Conservation (phyloP, 371 early-diverging fungal genomes). For the Coemansia sp. region DNA sequence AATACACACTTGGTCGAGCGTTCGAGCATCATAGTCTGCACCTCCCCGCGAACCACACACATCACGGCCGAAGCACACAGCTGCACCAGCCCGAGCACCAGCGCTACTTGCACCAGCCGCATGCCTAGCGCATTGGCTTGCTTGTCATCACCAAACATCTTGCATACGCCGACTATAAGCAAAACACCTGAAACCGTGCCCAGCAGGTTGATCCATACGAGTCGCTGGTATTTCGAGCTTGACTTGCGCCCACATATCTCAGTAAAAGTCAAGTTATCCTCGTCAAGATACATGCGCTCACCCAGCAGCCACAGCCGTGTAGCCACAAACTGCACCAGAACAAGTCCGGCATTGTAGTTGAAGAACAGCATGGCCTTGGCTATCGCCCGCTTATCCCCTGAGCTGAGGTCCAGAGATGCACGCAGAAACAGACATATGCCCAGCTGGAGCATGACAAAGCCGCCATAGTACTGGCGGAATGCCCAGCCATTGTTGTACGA, state of each 20-base stretch:
- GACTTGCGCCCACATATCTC: background rate
- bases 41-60: background rate
- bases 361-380: constrained; percentile 8
- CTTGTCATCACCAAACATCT: background rate
- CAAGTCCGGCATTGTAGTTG: constrained; percentile 12
- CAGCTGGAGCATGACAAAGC: constrained; percentile 3
- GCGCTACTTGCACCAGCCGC: background rate
- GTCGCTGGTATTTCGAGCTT: no score
- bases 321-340: background rate
- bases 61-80: background rate
- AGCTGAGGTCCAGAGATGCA: constrained; percentile 3
- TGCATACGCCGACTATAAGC: background rate
- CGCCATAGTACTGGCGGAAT: background rate
- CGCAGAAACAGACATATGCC: constrained; percentile 18
- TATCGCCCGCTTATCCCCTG: constrained; percentile 9
- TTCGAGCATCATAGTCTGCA: background rate
- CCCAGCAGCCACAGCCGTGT: background rate
- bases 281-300: no score
- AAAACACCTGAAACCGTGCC: background rate
- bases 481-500: background rate
- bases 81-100: background rate
- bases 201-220: background rate
- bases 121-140: background rate
- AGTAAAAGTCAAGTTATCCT: no score
- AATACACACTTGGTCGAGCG: background rate